These are phyloP conservation scores for Boechera stricta DNA, from an alignment of 345 rosid genomes.

Conservation along the genomic window DNA sequence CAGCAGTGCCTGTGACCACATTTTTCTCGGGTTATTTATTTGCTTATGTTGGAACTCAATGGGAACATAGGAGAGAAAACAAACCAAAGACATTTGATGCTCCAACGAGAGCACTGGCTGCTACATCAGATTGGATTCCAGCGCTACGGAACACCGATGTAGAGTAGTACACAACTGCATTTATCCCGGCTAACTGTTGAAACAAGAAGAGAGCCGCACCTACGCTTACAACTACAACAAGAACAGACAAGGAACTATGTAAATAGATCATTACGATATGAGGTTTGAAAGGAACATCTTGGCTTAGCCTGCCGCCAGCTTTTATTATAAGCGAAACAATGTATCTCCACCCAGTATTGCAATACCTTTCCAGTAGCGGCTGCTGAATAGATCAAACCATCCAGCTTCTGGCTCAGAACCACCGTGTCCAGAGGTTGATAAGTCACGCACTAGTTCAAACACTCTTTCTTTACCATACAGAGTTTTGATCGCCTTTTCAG, in stretches of 20 bases:
- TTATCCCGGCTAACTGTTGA: constrained; percentile 99
- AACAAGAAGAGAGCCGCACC: constrained; percentile 98
- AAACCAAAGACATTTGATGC: constrained; percentile 94
- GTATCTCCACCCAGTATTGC: constrained; percentile 4
- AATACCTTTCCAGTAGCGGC: constrained; percentile 93
- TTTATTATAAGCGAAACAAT: neutral
- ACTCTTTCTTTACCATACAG: constrained; percentile 96
- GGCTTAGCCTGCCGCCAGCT: neutral
- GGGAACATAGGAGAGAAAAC: constrained; percentile 1
- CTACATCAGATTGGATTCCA: constrained; percentile 92
- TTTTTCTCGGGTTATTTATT: neutral
- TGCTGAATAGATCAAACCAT: constrained; percentile 93
- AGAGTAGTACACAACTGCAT: constrained; percentile 97
- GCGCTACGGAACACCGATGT: constrained; percentile 94
- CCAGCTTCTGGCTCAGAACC: constrained; percentile 93
- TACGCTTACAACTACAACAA: constrained; percentile 89
- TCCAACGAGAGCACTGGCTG: constrained; percentile 99
- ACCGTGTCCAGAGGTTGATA: constrained; percentile 67
- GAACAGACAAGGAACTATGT: constrained; percentile 18
- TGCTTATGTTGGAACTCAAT: constrained; percentile 10
- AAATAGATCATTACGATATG: neutral
- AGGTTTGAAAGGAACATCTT: neutral
- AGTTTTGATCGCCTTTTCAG: constrained; percentile 77
- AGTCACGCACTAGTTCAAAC: constrained; percentile 79
- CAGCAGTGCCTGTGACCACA: constrained; percentile 70